Base-by-base conservation (phyloP, 2,329 filamentous ascomycete species). In the Talaromyces sp. region DNA sequence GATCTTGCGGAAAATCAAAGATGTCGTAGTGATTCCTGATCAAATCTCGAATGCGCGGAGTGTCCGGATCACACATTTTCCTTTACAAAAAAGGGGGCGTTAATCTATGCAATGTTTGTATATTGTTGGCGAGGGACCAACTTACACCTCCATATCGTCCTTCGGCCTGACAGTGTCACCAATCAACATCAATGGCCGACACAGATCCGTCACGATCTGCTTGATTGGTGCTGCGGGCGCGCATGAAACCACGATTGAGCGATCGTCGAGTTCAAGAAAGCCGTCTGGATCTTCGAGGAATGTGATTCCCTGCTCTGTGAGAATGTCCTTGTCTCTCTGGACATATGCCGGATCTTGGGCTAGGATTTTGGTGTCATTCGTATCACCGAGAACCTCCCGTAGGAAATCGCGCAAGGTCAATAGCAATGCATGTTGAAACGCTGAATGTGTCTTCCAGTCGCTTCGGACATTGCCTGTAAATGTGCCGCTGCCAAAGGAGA, bases 261-360 rank as follows among this genome's bases (percentile, higher is more conserved):
- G 22, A 6, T 63, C 50, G 27, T 63, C 61, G 4, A 63, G 37
- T 17, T 45, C n/a, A n/a, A 63, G 33, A 47, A 63, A 56, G 3
- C 35, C 50, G 5, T 63, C 22, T 15, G 61, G 49, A 8, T 57
- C 61, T 17, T 63, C 50, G 17, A 63, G 0, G 13, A 19, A n/a
- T 5, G 43, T n/a, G 15, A 63, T 63, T 17, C 39, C 25, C 25
- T 17, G 33, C 9, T 25, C 50, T 17, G 2, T 31, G 49, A 57
- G 39, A 15, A 57, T 37, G 1, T n/a, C n/a, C 11, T 47, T 57
- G 9, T 63, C 39, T 3, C 15, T 7, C 10, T 19, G 15, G 33
- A 5, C 57, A 22, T 63, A 57, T 35, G 33, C 27, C 27, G 39
- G 50, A 27, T 57, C 61, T 19, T 63, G 61, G 10, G 25, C 37